A percentile compares a stretch with the other conserved stretches of the same genome.
phyloP scores from a whole-genome alignment of 306 rosid genomes.

The Mimosa pudica region DNA sequence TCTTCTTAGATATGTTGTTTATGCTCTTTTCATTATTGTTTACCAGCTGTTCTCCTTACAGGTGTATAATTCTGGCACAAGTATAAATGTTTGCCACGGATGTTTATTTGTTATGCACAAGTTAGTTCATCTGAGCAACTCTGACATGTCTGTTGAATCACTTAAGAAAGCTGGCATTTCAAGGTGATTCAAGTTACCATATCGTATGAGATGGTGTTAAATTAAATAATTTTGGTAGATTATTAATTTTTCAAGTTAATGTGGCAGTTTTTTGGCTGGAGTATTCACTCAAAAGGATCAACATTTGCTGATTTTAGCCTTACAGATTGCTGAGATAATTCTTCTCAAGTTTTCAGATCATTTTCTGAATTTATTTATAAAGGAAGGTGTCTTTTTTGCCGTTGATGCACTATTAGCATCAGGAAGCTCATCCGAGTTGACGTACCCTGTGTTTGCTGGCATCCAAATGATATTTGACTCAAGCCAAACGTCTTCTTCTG shows the following conservation, averaged over 20 bases:
- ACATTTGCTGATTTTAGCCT: constrained; percentile 77
- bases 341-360: constrained; percentile 69
- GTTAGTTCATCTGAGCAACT: constrained; percentile 68
- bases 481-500: constrained; percentile 59
- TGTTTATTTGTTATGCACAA: constrained; percentile 82
- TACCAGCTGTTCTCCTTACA: constrained; percentile 39
- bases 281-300: constrained; percentile 91
- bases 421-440: constrained; percentile 63
- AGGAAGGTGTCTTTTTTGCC: constrained; percentile 95
- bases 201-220: constrained; percentile 26
- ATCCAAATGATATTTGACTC: constrained; percentile 51
- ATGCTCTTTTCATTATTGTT: constrained; percentile 18
- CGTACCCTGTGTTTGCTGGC: constrained; percentile 60
- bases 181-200: constrained; percentile 60
- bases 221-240: constrained; percentile 40
- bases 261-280: constrained; percentile 88
- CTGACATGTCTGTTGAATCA: constrained; percentile 75
- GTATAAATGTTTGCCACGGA: constrained; percentile 78
- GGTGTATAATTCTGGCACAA: constrained; percentile 97
- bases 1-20: constrained; percentile 24
- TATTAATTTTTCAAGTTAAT: constrained; percentile 39
- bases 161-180: constrained; percentile 75
- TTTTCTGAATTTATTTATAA: constrained; percentile 74
- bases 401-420: constrained; percentile 71
- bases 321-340: constrained; percentile 77